Conservation (phyloP, 805 yeast species). For the Hanseniaspora clermontiae region DNA sequence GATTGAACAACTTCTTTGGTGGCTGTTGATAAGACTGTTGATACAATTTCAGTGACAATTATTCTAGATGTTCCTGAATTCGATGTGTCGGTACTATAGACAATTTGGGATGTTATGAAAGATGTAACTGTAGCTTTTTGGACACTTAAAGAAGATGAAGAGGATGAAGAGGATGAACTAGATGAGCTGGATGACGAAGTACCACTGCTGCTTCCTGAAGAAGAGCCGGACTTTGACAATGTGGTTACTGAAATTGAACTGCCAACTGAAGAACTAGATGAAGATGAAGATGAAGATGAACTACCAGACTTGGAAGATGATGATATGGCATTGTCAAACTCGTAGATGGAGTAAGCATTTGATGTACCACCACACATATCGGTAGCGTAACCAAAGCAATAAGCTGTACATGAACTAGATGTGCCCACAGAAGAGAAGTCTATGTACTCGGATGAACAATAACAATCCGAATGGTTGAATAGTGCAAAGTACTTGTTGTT, state of each 20-base stretch:
- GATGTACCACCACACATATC: constrained; percentile 53
- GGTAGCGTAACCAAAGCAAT: constrained; percentile 45
- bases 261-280: neutral
- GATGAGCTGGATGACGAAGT: constrained; percentile 14
- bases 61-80: constrained; percentile 26
- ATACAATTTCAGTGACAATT: constrained; percentile 22
- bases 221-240: neutral
- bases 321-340: constrained; percentile 21
- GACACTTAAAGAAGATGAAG: constrained; percentile 18
- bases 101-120: constrained; percentile 4
- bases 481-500: constrained; percentile 22
- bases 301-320: constrained; percentile 17
- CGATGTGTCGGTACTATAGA: constrained; percentile 18
- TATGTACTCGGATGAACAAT: constrained; percentile 24
- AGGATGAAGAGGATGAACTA: constrained; percentile 14
- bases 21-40: constrained; percentile 15
- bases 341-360: constrained; percentile 35
- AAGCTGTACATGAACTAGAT: constrained; percentile 18
- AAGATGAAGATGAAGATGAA: neutral
- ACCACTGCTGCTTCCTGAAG: neutral
- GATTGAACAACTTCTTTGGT: constrained; percentile 12
- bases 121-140: constrained; percentile 16
- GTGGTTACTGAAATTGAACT: constrained; percentile 4
- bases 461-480: constrained; percentile 23
- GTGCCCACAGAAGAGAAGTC: constrained; percentile 16